phyloP scores from a whole-genome alignment of 306 rosid genomes.

The Abrus pulchellus region DNA sequence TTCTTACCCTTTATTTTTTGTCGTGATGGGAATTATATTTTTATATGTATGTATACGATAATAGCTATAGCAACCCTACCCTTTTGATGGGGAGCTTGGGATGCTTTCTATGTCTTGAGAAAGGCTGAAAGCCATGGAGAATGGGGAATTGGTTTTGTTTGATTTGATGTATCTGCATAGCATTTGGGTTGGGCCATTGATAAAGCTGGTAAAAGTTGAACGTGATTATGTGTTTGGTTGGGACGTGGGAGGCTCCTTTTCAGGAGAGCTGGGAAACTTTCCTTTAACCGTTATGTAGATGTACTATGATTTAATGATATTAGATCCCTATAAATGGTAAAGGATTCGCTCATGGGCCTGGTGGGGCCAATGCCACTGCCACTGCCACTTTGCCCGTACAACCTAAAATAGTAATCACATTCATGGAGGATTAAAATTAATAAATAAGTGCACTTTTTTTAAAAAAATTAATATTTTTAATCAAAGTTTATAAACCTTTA shows the following conservation, averaged over 20 bases:
- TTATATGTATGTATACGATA: constrained; percentile 44
- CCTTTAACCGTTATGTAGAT: constrained; percentile 45
- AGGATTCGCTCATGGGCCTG: constrained; percentile 5
- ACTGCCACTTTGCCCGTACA: background rate
- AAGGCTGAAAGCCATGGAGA: constrained; percentile 70
- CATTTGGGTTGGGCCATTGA: constrained; percentile 66
- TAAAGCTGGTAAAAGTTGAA: constrained; percentile 59
- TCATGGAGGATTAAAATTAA: background rate
- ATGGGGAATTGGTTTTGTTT: constrained; percentile 64
- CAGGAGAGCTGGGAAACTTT: constrained; percentile 47
- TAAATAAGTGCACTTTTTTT: too few species aligned
- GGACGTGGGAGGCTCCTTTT: constrained; percentile 64
- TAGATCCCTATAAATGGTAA: constrained; percentile 28
- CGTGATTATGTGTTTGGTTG: constrained; percentile 57
- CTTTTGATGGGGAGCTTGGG: constrained; percentile 71
- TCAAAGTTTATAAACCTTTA: too few species aligned
- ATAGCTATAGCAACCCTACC: constrained; percentile 59
- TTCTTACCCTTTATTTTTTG: constrained; percentile 45
- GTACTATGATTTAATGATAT: constrained; percentile 44
- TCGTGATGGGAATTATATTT: constrained; percentile 40
- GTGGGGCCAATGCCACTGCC: background rate
- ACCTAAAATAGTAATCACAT: constrained; percentile 9
- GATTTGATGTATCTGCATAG: constrained; percentile 72
- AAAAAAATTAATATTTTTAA: too few species aligned
- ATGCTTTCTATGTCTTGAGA: constrained; percentile 69